phyloP scores from a whole-genome alignment of 2,329 filamentous ascomycete genomes.

The Dothideomycetes sp. region DNA sequence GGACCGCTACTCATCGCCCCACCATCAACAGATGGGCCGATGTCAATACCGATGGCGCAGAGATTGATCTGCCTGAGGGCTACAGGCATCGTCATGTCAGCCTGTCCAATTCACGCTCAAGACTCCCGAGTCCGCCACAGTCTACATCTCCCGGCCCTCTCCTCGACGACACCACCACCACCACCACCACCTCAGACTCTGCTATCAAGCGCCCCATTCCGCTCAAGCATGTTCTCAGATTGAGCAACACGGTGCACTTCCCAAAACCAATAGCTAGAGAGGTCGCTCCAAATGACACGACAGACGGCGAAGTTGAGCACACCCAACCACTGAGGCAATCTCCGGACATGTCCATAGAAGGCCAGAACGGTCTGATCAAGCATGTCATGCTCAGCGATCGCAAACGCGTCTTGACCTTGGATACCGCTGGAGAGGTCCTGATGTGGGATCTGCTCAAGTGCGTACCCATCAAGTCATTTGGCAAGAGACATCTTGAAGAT shows the following conservation, averaged over 20 bases:
- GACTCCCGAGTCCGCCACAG: conserved; percentile 29
- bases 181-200: conserved; percentile 26
- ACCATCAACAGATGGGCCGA: conserved; percentile 90
- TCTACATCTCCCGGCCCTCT: conserved; percentile 4
- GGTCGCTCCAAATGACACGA: conserved; percentile 50
- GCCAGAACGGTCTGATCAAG: conserved; percentile 90
- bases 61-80: conserved; percentile 50
- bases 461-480: conserved; percentile 79
- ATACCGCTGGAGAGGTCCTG: conserved; percentile 89
- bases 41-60: conserved; percentile 65
- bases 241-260: conserved; percentile 77
- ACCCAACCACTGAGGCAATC: conserved; percentile 32
- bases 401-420: conserved; percentile 77
- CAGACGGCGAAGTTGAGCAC: conserved; percentile 22
- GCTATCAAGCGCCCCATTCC: conserved; percentile 57
- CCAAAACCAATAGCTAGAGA: conserved; percentile 36
- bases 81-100: conserved; percentile 42
- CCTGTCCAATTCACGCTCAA: conserved; percentile 36
- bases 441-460: conserved; percentile 94
- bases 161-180: conserved; percentile 8
- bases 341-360: conserved; percentile 61
- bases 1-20: conserved; percentile 82
- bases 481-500: conserved; percentile 87
- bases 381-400: conserved; percentile 86
- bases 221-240: conserved; percentile 64